A percentile compares a stretch with the other conserved stretches of the same genome.
These are phyloP conservation scores for Trametes gibbosa DNA, from an alignment of 768 basidiomycete genomes.

Conservation along the genomic window DNA sequence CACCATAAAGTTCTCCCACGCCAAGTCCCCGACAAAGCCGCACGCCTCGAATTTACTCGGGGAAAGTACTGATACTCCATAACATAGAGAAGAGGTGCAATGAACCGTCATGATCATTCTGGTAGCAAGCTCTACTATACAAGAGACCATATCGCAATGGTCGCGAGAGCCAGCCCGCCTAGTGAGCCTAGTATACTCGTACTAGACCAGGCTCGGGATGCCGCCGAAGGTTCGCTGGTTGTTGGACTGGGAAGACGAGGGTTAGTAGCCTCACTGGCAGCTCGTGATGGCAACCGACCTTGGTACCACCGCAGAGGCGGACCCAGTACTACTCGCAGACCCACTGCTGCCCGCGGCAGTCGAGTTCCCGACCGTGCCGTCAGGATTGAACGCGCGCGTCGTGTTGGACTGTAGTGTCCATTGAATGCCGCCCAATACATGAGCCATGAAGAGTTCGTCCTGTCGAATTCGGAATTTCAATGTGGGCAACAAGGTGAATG, in stretches of 20 bases:
- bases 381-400: constrained; percentile 61
- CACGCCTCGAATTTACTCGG: too few species aligned
- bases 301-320: not conserved
- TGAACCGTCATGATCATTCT: too few species aligned
- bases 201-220: not conserved
- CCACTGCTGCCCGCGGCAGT: not conserved
- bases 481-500: not conserved
- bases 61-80: too few species aligned
- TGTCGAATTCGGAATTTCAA: constrained; percentile 29
- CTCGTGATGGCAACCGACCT: not conserved
- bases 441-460: constrained; percentile 66
- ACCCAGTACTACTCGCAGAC: not conserved
- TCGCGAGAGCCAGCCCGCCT: not conserved
- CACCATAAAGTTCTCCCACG: too few species aligned
- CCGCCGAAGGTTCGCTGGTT: not conserved
- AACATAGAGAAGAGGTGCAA: too few species aligned
- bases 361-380: constrained; percentile 58
- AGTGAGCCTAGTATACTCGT: not conserved
- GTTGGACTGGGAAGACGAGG: not conserved
- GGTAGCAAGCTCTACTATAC: not conserved
- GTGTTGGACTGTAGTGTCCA: constrained; percentile 74
- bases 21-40: too few species aligned
- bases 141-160: not conserved
- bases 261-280: not conserved
- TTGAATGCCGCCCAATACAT: constrained; percentile 71